Evolutionary conservation across 331 rosid genomes (phyloP).

Genomic region (Stylosanthes scabra): DNA sequence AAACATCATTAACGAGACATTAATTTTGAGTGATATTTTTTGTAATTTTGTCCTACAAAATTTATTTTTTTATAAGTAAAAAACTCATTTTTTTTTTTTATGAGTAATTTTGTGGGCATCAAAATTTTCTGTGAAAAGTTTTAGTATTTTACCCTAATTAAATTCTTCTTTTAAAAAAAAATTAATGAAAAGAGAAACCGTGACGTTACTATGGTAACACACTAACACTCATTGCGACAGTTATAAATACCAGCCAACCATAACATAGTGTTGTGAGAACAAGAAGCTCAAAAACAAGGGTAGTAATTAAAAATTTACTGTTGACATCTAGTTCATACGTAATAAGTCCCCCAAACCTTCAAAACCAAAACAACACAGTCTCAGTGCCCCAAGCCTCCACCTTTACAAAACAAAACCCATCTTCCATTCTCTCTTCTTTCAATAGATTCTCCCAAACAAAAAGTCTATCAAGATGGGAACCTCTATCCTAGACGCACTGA

Average conservation of each 20-base stretch:
- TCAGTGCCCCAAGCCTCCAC: not conserved
- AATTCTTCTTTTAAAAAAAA: no score
- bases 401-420: not conserved
- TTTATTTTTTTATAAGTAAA: no score
- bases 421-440: not conserved
- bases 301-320: not conserved
- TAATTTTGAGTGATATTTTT: no score
- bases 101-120: no score
- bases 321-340: not conserved
- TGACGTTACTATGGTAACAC: no score
- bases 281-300: not conserved
- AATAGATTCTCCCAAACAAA: not conserved
- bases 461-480: slow-evolving; percentile 39
- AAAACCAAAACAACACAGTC: not conserved
- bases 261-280: not conserved
- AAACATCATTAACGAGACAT: no score
- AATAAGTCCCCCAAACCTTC: not conserved
- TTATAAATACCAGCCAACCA: slow-evolving; percentile 26
- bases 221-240: not conserved
- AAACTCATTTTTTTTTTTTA: no score
- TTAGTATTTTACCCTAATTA: no score
- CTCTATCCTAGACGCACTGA: slow-evolving; percentile 68
- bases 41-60: no score
- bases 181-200: no score
- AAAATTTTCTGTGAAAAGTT: no score